Conservation (phyloP, 2,329 filamentous ascomycete genomes). For the Fusarium poae region DNA sequence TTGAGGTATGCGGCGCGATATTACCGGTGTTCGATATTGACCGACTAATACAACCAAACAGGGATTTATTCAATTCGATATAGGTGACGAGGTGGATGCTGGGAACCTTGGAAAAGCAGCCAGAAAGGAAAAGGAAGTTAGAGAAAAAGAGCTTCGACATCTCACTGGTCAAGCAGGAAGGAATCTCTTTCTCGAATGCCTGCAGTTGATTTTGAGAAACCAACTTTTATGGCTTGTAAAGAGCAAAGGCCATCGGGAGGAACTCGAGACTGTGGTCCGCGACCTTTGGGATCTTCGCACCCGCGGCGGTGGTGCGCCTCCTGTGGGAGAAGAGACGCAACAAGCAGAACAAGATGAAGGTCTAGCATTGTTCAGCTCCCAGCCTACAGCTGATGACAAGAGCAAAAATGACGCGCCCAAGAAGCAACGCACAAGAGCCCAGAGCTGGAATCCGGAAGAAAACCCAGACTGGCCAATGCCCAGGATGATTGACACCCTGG, state of each 20-base stretch:
- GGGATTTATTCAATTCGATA: slow-evolving; percentile 68
- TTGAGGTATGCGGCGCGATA: slow-evolving; percentile 66
- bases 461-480: slow-evolving; percentile 70
- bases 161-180: slow-evolving; percentile 76
- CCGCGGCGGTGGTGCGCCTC: slow-evolving; percentile 58
- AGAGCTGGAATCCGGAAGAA: slow-evolving; percentile 61
- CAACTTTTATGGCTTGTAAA: slow-evolving; percentile 82
- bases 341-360: slow-evolving; percentile 45
- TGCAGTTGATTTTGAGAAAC: slow-evolving; percentile 86
- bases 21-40: not conserved
- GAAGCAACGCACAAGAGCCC: slow-evolving; percentile 51
- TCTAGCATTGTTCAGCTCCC: slow-evolving; percentile 57
- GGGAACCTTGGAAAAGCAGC: slow-evolving; percentile 68
- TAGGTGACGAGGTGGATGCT: slow-evolving; percentile 78
- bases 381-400: slow-evolving; percentile 48
- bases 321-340: slow-evolving; percentile 44
- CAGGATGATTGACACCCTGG: slow-evolving; percentile 79
- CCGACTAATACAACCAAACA: slow-evolving; percentile 40
- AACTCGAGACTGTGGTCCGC: slow-evolving; percentile 82
- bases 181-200: slow-evolving; percentile 83
- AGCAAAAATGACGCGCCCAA: slow-evolving; percentile 4
- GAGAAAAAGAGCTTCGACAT: slow-evolving; percentile 66
- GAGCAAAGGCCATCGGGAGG: slow-evolving; percentile 73
- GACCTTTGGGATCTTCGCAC: slow-evolving; percentile 87
- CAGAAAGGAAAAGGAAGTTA: slow-evolving; percentile 69